Base-by-base conservation (phyloP, 176 grass and related monocot species). In the Oryza rufipogon region DNA sequence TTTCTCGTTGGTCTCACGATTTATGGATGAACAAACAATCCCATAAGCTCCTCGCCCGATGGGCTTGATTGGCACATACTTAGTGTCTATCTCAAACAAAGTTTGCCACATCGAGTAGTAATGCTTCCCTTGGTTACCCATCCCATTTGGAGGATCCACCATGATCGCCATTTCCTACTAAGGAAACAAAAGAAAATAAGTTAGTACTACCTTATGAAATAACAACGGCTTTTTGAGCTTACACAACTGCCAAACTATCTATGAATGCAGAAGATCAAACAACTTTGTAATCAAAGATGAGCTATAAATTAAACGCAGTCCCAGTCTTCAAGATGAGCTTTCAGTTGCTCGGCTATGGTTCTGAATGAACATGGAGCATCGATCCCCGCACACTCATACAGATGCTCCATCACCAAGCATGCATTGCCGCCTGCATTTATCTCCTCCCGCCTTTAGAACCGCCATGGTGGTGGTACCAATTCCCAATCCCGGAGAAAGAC, bases 61-160 rank as follows among this genome's bases (percentile, higher is more conserved):
- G 67, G 88, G 88, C 46, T 90, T 90, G 66, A 90, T 90, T 0
- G 88, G 88, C 58, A 90, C 88, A 49, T 90, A 90, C 76, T 90
- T 90, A 15, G 83, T 90, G 79, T 90, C 88, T 39, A 90, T 90
- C 83, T 90, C 88, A 58, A 90, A 90, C 73, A 90, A 82, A 5
- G 83, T 86, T 82, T 90, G 88, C 88, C 88, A 90, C 88, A 90
- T 86, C 1, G 88, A 28, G 46, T 90, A 90, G 73, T 90, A 90
- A 38, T 90, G 83, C 26, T 90, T 90, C 23, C 88, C 88, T 68
- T 82, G 66, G 73, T 25, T 90, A 46, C 67, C 83, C 34, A 78
- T 72, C 63, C 88, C 88, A 86, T 90, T 90, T 2, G 88, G 88
- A 78, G 88, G 88, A 78, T 90, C 88, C 88, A 90, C 88, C 83